phyloP scores from a whole-genome alignment of 1,284 basidiomycete species.

The Leccinum ponderosum region DNA sequence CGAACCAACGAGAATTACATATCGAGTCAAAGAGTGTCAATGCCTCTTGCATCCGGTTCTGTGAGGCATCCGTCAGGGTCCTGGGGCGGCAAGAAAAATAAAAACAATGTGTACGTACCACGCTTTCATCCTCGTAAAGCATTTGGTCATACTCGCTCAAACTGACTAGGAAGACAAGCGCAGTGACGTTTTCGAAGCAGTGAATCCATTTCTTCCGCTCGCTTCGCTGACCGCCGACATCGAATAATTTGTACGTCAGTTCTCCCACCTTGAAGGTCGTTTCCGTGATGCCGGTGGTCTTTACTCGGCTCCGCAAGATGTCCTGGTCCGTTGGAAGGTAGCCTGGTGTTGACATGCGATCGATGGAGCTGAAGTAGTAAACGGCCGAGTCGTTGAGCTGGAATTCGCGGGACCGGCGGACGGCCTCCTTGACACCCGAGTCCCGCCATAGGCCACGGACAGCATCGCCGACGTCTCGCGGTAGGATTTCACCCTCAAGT shows the following conservation, averaged over 20 bases:
- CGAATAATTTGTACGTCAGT: conserved; percentile 89
- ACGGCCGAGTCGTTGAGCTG: conserved; percentile 96
- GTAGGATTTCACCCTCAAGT: conserved; percentile 82
- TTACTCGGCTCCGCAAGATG: conserved; percentile 91
- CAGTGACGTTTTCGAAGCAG: conserved; percentile 97
- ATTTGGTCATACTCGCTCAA: conserved; percentile 95
- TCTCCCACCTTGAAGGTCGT: conserved; percentile 94
- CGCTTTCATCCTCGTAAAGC: conserved; percentile 91
- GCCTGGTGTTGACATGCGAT: conserved; percentile 73
- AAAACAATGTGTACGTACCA: conserved; percentile 54
- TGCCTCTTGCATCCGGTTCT: conserved; percentile 98
- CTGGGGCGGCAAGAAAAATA: conserved; percentile 3
- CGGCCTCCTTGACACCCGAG: conserved; percentile 81
- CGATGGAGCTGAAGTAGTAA: conserved; percentile 94
- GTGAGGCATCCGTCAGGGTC: conserved; percentile 9
- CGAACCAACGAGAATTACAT: conserved; percentile 94
- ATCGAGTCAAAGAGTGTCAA: conserved; percentile 95
- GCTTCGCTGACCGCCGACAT: conserved; percentile 93
- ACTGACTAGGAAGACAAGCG: conserved; percentile 90
- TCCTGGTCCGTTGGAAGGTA: conserved; percentile 95
- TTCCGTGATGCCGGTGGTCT: conserved; percentile 97
- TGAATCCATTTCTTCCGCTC: conserved; percentile 97
- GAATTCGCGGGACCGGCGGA: conserved; percentile 86
- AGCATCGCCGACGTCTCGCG: conserved; percentile 79
- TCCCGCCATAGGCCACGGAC: conserved; percentile 90